Conservation (phyloP, 2,329 filamentous ascomycete species). For the Colletotrichum cereale region DNA sequence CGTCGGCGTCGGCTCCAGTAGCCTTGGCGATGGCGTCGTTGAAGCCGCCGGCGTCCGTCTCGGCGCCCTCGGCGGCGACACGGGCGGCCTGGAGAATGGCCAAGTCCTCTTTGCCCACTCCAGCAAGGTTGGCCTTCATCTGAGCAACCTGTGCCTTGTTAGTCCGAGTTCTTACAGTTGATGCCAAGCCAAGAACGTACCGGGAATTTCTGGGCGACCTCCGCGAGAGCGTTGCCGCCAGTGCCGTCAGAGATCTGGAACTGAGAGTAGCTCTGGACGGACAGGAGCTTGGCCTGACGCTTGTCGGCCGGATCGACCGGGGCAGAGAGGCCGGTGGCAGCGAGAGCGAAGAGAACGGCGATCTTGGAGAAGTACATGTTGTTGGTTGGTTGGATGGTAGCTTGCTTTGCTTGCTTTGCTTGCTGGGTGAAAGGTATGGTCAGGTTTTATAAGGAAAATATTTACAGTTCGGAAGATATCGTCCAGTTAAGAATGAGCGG, state of each 20-base stretch:
- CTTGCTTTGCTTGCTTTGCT: not conserved
- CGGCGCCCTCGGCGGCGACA: slow-evolving; percentile 65
- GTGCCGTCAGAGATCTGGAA: slow-evolving; percentile 64
- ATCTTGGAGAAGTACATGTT: slow-evolving; percentile 56
- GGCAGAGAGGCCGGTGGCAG: slow-evolving; percentile 50
- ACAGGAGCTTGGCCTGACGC: slow-evolving; percentile 41
- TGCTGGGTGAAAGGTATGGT: slow-evolving; percentile 16
- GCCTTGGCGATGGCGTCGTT: slow-evolving; percentile 65
- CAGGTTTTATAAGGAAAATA: slow-evolving; percentile 20
- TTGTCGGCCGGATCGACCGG: slow-evolving; percentile 42
- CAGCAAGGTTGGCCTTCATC: slow-evolving; percentile 54
- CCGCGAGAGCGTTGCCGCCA: slow-evolving; percentile 65
- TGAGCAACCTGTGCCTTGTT: slow-evolving; percentile 22
- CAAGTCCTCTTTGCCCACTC: slow-evolving; percentile 61
- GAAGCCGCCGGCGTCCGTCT: slow-evolving; percentile 60
- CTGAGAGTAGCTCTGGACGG: slow-evolving; percentile 37
- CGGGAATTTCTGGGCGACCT: slow-evolving; percentile 67
- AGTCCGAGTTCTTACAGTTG: not conserved
- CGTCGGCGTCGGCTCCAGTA: slow-evolving; percentile 54
- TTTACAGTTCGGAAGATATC: slow-evolving; percentile 21
- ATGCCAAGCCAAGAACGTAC: slow-evolving; percentile 47
- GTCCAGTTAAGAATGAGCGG: slow-evolving; percentile 24
- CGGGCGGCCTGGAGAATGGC: slow-evolving; percentile 64
- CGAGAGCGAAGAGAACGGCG: slow-evolving; percentile 52
- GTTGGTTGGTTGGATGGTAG: slow-evolving; percentile 20